Conservation (phyloP, 805 yeast species). For the Wickerhamiella parazyma region DNA sequence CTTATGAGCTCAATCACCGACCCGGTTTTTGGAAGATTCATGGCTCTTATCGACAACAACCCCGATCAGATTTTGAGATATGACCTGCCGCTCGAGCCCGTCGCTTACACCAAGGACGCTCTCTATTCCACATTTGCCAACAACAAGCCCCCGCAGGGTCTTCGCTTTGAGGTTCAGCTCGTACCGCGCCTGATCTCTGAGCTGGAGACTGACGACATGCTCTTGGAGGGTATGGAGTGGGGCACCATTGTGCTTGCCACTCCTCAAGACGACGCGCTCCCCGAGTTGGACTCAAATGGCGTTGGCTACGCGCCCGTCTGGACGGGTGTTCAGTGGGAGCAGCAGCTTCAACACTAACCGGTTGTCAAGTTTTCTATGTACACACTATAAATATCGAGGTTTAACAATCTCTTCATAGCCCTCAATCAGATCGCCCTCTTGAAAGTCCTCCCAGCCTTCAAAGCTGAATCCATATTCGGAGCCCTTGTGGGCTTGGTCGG, state of each 20-base stretch:
- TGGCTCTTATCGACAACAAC: constrained; percentile 62
- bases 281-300: constrained; percentile 39
- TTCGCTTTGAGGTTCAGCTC: constrained; percentile 71
- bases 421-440: constrained; percentile 64
- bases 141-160: constrained; percentile 44
- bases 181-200: constrained; percentile 90
- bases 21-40: constrained; percentile 63
- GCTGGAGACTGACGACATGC: constrained; percentile 40
- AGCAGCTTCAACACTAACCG: not conserved
- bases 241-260: constrained; percentile 82
- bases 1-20: constrained; percentile 36
- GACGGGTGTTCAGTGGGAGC: constrained; percentile 82
- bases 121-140: constrained; percentile 32
- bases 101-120: constrained; percentile 56
- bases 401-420: constrained; percentile 53
- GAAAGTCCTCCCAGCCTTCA: constrained; percentile 48
- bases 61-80: constrained; percentile 80
- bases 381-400: constrained; percentile 33
- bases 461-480: constrained; percentile 81
- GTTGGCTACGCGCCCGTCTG: constrained; percentile 76
- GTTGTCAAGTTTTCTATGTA: not conserved
- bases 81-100: constrained; percentile 64
- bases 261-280: constrained; percentile 50
- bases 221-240: constrained; percentile 89
- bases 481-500: constrained; percentile 64